These are phyloP conservation scores for Fusarium cicatricum DNA, from an alignment of 2,329 filamentous ascomycete species.

Conservation along the genomic window DNA sequence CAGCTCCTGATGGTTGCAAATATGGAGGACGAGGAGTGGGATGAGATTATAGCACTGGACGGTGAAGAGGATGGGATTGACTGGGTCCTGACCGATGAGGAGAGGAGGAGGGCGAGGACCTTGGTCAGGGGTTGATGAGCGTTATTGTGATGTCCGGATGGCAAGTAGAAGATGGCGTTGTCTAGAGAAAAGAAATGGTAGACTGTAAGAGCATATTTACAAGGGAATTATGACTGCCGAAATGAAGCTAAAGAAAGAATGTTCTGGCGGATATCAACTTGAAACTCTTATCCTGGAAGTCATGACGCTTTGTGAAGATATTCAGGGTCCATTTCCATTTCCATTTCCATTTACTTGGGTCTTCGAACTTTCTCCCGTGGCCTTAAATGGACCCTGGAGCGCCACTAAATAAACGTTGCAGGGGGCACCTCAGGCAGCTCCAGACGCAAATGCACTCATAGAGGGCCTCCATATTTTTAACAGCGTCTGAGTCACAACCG, in stretches of 20 bases:
- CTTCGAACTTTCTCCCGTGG: not conserved
- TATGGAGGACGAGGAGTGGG: constrained; percentile 97
- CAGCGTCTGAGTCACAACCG: constrained; percentile 36
- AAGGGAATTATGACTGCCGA: constrained; percentile 3
- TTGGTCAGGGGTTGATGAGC: constrained; percentile 60
- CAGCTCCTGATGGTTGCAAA: constrained; percentile 89
- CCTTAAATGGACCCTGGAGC: not conserved
- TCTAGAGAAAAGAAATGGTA: constrained; percentile 23
- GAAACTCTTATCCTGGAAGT: too few relatives aligned
- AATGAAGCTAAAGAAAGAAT: not conserved
- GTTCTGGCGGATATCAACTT: too few relatives aligned
- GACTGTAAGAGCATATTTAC: constrained; percentile 19
- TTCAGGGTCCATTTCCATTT: too few relatives aligned
- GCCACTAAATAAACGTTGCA: constrained; percentile 26
- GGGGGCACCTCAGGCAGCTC: constrained; percentile 15
- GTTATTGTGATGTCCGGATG: constrained; percentile 11
- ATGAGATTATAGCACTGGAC: constrained; percentile 67
- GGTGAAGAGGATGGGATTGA: constrained; percentile 69
- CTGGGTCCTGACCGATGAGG: constrained; percentile 77
- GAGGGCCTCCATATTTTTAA: constrained; percentile 13
- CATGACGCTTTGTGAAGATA: not conserved
- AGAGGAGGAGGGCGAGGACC: constrained; percentile 75
- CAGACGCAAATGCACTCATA: constrained; percentile 12
- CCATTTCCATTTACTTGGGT: too few relatives aligned
- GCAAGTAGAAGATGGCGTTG: constrained; percentile 12